These are phyloP conservation scores for Stagonosporopsis rhizophila DNA, from an alignment of 2,329 filamentous ascomycete genomes.

Conservation along the genomic window DNA sequence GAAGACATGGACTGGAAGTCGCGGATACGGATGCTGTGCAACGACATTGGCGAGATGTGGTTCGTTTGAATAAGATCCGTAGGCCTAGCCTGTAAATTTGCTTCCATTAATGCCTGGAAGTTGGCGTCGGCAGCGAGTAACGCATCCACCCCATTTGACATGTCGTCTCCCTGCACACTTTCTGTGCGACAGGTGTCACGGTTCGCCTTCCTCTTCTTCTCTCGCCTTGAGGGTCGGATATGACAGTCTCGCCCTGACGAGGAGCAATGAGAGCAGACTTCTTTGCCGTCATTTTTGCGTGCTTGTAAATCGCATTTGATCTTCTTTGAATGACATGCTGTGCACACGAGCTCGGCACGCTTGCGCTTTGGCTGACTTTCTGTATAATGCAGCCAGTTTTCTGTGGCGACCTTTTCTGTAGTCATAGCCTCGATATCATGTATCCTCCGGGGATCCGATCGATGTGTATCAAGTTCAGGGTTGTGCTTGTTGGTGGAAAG, in stretches of 20 bases:
- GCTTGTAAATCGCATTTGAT: constrained; percentile 30
- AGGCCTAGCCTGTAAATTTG: background rate
- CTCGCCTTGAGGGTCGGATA: constrained; percentile 26
- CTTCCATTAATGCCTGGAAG: constrained; percentile 8
- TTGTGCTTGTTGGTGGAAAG: background rate
- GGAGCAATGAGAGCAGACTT: constrained; percentile 25
- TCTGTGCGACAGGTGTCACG: background rate
- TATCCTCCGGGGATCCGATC: background rate
- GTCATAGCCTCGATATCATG: background rate
- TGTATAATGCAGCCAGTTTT: constrained; percentile 29
- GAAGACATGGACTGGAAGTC: constrained; percentile 16
- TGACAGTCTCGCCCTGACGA: constrained; percentile 19
- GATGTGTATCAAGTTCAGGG: background rate
- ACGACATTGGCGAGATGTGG: constrained; percentile 14
- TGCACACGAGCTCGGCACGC: constrained; percentile 30
- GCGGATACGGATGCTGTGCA: constrained; percentile 6
- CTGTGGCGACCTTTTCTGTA: constrained; percentile 4
- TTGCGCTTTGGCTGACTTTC: constrained; percentile 24
- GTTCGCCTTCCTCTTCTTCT: constrained; percentile 22
- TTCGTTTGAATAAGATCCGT: background rate
- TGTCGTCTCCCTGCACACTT: background rate
- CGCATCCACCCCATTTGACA: constrained; percentile 20
- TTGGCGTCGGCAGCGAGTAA: constrained; percentile 21
- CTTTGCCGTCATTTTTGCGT: constrained; percentile 17
- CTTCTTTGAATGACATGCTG: constrained; percentile 30